Evolutionary conservation across 768 basidiomycete genomes (phyloP).

Genomic region (Leccinum pellstonianum): DNA sequence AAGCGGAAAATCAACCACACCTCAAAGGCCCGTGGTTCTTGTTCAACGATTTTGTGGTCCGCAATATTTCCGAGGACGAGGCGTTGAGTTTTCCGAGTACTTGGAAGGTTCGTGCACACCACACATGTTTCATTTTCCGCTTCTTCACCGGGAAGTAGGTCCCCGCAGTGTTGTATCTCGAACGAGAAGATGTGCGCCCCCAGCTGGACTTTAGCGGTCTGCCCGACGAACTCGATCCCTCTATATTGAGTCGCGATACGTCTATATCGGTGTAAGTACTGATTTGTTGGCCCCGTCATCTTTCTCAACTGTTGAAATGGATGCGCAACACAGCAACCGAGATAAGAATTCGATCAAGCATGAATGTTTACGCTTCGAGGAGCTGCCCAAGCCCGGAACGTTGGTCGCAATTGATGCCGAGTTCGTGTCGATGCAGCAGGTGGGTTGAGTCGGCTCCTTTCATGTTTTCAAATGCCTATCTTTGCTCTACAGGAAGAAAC

Average conservation of each 20-base stretch:
- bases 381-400: conserved; percentile 83
- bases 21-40: conserved; percentile 74
- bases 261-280: conserved; percentile 76
- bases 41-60: conserved; percentile 96
- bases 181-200: conserved; percentile 62
- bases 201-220: conserved; percentile 63
- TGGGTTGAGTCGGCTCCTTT: conserved; percentile 24
- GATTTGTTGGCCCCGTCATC: neutral
- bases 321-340: conserved; percentile 56
- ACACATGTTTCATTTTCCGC: neutral
- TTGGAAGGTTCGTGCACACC: conserved; percentile 76
- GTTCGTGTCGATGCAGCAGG: conserved; percentile 96
- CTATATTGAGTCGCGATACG: conserved; percentile 80
- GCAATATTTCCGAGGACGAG: conserved; percentile 80
- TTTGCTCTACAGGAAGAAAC: conserved; percentile 72
- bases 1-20: conserved; percentile 48
- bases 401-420: conserved; percentile 96
- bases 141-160: conserved; percentile 45
- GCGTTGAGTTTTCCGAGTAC: conserved; percentile 82
- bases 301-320: neutral
- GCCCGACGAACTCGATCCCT: conserved; percentile 64
- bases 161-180: conserved; percentile 88
- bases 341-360: conserved; percentile 75
- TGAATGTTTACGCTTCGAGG: conserved; percentile 63
- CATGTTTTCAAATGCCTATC: neutral